phyloP scores from a whole-genome alignment of 176 grass and related monocot species.

The Phoenix dactylifera region DNA sequence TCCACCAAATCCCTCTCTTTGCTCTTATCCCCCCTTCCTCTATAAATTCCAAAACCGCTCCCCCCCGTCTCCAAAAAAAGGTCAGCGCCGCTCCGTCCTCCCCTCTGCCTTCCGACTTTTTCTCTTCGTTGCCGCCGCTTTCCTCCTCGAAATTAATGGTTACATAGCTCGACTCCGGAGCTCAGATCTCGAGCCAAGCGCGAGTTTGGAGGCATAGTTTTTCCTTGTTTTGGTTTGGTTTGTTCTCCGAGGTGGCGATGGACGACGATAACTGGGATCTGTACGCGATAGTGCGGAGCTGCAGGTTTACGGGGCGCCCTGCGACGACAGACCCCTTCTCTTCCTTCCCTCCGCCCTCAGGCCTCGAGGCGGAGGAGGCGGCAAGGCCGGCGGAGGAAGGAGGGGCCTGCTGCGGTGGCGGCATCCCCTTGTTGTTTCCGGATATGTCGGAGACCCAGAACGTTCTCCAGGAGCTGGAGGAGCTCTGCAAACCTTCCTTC shows the following conservation, averaged over 20 bases:
- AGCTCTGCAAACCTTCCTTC: conserved; percentile 27
- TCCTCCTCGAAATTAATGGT: no score
- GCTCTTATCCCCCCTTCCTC: background rate
- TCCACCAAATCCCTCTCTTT: conserved; percentile 7
- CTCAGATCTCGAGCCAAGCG: no score
- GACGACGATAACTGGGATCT: conserved; percentile 40
- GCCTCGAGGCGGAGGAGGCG: conserved; percentile 3
- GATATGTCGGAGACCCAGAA: background rate
- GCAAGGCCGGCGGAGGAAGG: background rate
- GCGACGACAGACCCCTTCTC: background rate
- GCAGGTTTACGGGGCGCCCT: conserved; percentile 13
- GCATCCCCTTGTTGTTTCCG: conserved; percentile 15
- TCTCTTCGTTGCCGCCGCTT: background rate
- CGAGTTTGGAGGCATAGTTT: no score
- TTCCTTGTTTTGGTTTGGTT: no score
- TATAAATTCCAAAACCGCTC: conserved; percentile 8
- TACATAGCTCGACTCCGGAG: no score
- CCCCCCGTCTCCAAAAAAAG: conserved; percentile 9
- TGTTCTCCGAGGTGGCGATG: background rate
- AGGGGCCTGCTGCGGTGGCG: background rate
- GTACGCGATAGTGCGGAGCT: conserved; percentile 34
- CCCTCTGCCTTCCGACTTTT: background rate
- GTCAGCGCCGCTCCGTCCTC: conserved; percentile 1
- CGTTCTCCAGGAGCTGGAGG: conserved; percentile 9
- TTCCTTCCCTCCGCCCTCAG: background rate